phyloP scores from a whole-genome alignment of 225 moss, liverwort and hornwort genomes.

The Antitrichia curtipendula region DNA sequence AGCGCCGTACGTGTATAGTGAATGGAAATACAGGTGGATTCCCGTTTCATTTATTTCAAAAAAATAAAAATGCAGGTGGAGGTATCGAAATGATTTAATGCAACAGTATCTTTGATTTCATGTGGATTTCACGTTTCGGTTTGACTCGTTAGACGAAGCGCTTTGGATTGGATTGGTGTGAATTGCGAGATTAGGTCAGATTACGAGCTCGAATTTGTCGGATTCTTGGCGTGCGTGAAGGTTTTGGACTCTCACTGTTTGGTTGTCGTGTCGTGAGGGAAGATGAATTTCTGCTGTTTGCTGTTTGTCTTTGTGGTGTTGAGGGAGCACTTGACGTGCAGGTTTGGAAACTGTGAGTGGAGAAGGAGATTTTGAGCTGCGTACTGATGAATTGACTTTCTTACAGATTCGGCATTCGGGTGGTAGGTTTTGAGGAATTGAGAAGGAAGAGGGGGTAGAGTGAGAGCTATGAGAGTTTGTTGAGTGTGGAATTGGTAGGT shows the following conservation, averaged over 20 bases:
- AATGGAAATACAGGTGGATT: neutral
- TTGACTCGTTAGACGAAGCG: neutral
- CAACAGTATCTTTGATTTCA: neutral
- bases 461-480: neutral
- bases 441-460: neutral
- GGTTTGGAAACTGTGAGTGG: neutral
- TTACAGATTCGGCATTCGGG: neutral
- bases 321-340: neutral
- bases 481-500: neutral
- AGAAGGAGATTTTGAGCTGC: neutral
- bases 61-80: neutral
- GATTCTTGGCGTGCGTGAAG: neutral
- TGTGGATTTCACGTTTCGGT: neutral
- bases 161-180: neutral
- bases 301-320: neutral
- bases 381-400: neutral
- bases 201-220: neutral
- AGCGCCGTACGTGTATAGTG: neutral
- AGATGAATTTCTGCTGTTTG: neutral
- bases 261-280: neutral
- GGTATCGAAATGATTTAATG: neutral
- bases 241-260: neutral
- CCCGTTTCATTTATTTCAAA: too few relatives aligned
- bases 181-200: neutral
- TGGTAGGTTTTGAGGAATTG: neutral